Evolutionary conservation across 495 filamentous ascomycete genomes (phyloP).

Genomic region (Achaetomiella virescens): DNA sequence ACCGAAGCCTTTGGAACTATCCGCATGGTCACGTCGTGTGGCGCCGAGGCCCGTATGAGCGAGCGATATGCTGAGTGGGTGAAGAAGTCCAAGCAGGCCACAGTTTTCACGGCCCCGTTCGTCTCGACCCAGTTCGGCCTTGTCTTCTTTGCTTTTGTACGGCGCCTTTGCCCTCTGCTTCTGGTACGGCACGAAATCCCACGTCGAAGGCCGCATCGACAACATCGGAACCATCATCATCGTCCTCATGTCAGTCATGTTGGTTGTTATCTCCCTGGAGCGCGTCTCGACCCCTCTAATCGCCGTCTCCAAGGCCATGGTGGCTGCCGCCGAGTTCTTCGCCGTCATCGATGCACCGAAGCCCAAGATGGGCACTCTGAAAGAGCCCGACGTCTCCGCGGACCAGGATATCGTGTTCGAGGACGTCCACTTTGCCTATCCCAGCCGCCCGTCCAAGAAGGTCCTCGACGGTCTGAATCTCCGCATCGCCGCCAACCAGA

Average conservation of each 20-base stretch:
- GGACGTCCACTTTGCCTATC: conserved; percentile 61
- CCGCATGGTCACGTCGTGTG: conserved; percentile 58
- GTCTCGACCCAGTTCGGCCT: conserved; percentile 35
- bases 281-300: conserved; percentile 48
- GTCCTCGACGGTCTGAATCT: conserved; percentile 53
- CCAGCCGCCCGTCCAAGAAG: conserved; percentile 57
- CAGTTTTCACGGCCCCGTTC: conserved; percentile 43
- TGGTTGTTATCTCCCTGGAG: conserved; percentile 47
- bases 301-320: conserved; percentile 46
- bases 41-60: conserved; percentile 50
- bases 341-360: conserved; percentile 50
- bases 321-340: conserved; percentile 52
- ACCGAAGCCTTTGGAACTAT: conserved; percentile 51
- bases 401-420: conserved; percentile 53
- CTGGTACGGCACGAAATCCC: conserved; percentile 47
- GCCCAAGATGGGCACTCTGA: conserved; percentile 38
- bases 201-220: conserved; percentile 34
- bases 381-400: conserved; percentile 40
- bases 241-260: conserved; percentile 51
- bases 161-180: conserved; percentile 43
- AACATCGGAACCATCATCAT: conserved; percentile 44
- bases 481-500: conserved; percentile 65
- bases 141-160: conserved; percentile 40
- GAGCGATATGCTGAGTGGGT: conserved; percentile 51
- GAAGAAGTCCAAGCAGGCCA: conserved; percentile 48